phyloP scores from a whole-genome alignment of 345 rosid species.

The Capsella bursapastoris region DNA sequence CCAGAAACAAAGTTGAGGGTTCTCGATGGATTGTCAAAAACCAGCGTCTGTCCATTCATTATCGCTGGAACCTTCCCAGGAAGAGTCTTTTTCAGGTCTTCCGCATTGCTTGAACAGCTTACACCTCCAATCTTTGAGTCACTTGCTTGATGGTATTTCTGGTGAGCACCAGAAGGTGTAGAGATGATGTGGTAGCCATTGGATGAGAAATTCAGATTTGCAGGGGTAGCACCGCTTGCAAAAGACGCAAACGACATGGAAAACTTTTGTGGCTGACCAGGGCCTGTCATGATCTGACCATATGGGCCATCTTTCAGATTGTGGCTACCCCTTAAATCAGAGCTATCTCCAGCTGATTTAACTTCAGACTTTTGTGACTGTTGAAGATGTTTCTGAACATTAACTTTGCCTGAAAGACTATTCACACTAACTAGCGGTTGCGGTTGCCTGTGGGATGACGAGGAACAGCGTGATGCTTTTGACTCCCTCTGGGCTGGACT shows the following conservation, averaged over 20 bases:
- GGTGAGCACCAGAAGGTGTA: constrained; percentile 45
- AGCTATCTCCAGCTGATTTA: constrained; percentile 47
- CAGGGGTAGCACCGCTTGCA: constrained; percentile 44
- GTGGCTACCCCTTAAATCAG: constrained; percentile 40
- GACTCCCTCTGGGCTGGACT: constrained; percentile 44
- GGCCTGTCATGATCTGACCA: constrained; percentile 50
- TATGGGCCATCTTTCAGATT: constrained; percentile 40
- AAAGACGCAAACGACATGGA: constrained; percentile 56
- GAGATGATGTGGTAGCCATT: constrained; percentile 51
- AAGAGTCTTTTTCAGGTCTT: constrained; percentile 47
- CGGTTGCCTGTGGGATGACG: constrained; percentile 56
- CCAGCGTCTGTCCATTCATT: constrained; percentile 50
- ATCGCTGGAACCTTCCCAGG: constrained; percentile 43
- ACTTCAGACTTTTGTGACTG: constrained; percentile 50
- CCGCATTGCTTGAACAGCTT: constrained; percentile 41
- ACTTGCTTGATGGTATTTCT: constrained; percentile 48
- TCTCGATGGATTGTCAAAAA: constrained; percentile 58
- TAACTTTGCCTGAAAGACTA: constrained; percentile 40
- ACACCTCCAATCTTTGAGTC: constrained; percentile 53
- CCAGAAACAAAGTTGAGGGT: constrained; percentile 59
- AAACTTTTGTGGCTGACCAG: constrained; percentile 56
- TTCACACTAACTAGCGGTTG: constrained; percentile 43
- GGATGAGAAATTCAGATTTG: constrained; percentile 58
- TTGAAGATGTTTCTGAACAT: constrained; percentile 47
- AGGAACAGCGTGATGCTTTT: constrained; percentile 50